Evolutionary conservation across 345 rosid species (phyloP).

Genomic region (Brassica cretica): DNA sequence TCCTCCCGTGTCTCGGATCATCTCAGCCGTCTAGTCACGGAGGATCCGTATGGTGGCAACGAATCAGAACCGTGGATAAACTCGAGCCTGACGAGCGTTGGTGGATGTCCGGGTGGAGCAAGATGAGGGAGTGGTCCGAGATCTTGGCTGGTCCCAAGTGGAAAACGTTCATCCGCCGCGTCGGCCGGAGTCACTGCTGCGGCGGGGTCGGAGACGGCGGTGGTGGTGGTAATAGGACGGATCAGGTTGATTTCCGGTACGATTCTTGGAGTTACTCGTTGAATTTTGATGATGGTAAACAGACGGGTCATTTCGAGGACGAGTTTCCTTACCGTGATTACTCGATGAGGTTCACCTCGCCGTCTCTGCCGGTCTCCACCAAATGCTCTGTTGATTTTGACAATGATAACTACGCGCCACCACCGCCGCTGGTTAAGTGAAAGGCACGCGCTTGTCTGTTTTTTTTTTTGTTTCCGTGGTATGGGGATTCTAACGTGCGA

Average conservation of each 20-base stretch:
- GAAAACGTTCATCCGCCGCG: slow-evolving; percentile 55
- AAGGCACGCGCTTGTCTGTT: slow-evolving; percentile 17
- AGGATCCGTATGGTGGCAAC: slow-evolving; percentile 50
- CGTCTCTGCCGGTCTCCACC: slow-evolving; percentile 48
- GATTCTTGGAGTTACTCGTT: slow-evolving; percentile 81
- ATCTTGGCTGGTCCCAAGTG: slow-evolving; percentile 51
- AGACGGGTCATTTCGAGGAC: slow-evolving; percentile 38
- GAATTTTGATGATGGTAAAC: slow-evolving; percentile 77
- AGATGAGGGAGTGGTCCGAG: slow-evolving; percentile 57
- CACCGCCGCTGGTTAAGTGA: slow-evolving; percentile 20
- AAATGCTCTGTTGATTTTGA: slow-evolving; percentile 49
- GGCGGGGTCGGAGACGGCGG: slow-evolving; percentile 18
- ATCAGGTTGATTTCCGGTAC: slow-evolving; percentile 54
- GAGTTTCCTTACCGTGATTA: slow-evolving; percentile 45
- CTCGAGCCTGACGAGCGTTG: slow-evolving; percentile 35
- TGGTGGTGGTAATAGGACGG: slow-evolving; percentile 16
- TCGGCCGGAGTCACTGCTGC: slow-evolving; percentile 36
- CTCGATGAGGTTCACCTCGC: slow-evolving; percentile 49
- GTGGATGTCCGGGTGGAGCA: slow-evolving; percentile 52
- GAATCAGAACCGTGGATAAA: slow-evolving; percentile 40
- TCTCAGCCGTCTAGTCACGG: slow-evolving; percentile 26
- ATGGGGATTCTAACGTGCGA: slow-evolving; percentile 26
- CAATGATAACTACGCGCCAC: slow-evolving; percentile 20
- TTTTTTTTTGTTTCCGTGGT: neutral
- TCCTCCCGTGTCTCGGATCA: slow-evolving; percentile 42